A percentile compares a stretch with the other conserved stretches of the same genome.
Conservation (phyloP, 192 early-diverging fungal genomes). For the Paraglomus brasilianum region DNA sequence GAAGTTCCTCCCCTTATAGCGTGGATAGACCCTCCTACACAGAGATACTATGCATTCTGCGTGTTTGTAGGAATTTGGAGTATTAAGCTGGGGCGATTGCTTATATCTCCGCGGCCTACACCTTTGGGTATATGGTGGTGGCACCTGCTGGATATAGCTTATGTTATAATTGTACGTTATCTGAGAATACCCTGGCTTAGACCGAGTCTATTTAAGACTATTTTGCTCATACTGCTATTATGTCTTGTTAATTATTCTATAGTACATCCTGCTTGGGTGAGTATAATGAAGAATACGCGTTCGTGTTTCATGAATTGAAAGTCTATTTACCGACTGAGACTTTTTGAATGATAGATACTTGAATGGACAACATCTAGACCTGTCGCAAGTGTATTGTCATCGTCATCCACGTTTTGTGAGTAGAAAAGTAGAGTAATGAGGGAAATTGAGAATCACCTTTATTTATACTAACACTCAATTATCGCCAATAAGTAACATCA, state of each 20-base stretch:
- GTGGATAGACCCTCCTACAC: not conserved
- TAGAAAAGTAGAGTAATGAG: not conserved
- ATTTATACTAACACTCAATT: not conserved
- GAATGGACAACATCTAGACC: not conserved
- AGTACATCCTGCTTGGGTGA: slow-evolving; percentile 22
- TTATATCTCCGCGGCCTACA: not conserved
- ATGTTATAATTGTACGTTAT: not conserved
- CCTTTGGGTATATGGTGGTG: not conserved
- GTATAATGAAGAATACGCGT: not conserved
- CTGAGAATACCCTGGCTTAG: slow-evolving; percentile 28
- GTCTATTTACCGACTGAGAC: not conserved
- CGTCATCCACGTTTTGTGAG: slow-evolving; percentile 8
- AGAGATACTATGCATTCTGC: slow-evolving; percentile 2
- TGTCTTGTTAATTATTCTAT: not conserved
- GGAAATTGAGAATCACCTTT: not conserved
- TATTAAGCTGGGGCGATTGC: not conserved
- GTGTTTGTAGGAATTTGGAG: not conserved
- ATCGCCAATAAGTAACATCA: not conserved
- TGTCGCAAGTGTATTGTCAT: not conserved
- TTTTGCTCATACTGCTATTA: not conserved
- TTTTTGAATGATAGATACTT: not conserved
- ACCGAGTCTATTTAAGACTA: not conserved
- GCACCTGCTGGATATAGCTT: slow-evolving; percentile 2
- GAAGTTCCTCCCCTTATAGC: too few species aligned
- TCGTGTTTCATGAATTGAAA: not conserved